A percentile compares a stretch with the other conserved stretches of the same genome.
phyloP scores from a whole-genome alignment of 2,329 filamentous ascomycete genomes.

The Aspergillus luchuensis region DNA sequence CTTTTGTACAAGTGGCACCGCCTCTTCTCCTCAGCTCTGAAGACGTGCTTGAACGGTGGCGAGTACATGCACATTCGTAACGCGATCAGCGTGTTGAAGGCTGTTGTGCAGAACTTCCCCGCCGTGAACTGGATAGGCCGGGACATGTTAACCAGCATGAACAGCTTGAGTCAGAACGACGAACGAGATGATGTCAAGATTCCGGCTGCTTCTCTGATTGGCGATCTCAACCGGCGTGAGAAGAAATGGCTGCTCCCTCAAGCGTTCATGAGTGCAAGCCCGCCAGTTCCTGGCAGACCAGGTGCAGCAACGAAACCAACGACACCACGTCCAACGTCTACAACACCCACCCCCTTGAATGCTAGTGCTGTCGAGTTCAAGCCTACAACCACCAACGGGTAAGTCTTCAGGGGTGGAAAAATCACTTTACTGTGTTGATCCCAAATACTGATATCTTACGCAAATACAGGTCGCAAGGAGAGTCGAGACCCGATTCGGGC shows the following conservation, averaged over 20 bases:
- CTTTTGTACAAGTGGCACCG: slow-evolving; percentile 90
- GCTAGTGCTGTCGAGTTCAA: slow-evolving; percentile 46
- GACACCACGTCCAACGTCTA: slow-evolving; percentile 31
- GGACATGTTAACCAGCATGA: slow-evolving; percentile 46
- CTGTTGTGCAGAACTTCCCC: slow-evolving; percentile 79
- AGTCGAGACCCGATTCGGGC: slow-evolving; percentile 23
- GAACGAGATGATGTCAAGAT: slow-evolving; percentile 54
- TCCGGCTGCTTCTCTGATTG: slow-evolving; percentile 52
- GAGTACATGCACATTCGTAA: slow-evolving; percentile 99
- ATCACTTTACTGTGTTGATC: not conserved
- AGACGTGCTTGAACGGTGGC: slow-evolving; percentile 74
- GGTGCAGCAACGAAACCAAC: slow-evolving; percentile 28
- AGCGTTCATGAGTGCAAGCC: slow-evolving; percentile 45
- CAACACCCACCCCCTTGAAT: slow-evolving; percentile 42
- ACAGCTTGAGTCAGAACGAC: slow-evolving; percentile 47
- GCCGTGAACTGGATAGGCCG: slow-evolving; percentile 83
- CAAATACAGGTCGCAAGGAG: slow-evolving; percentile 32
- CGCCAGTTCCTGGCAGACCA: slow-evolving; percentile 20
- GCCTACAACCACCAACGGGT: slow-evolving; percentile 36
- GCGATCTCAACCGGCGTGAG: slow-evolving; percentile 51
- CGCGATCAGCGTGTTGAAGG: slow-evolving; percentile 84
- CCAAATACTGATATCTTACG: slow-evolving; percentile 23
- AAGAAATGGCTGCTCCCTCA: slow-evolving; percentile 53
- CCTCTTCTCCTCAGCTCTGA: slow-evolving; percentile 75
- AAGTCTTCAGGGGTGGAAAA: slow-evolving; percentile 28